These are phyloP conservation scores for Cordyceps pruinosa DNA, from an alignment of 2,329 filamentous ascomycete species.

Conservation along the genomic window DNA sequence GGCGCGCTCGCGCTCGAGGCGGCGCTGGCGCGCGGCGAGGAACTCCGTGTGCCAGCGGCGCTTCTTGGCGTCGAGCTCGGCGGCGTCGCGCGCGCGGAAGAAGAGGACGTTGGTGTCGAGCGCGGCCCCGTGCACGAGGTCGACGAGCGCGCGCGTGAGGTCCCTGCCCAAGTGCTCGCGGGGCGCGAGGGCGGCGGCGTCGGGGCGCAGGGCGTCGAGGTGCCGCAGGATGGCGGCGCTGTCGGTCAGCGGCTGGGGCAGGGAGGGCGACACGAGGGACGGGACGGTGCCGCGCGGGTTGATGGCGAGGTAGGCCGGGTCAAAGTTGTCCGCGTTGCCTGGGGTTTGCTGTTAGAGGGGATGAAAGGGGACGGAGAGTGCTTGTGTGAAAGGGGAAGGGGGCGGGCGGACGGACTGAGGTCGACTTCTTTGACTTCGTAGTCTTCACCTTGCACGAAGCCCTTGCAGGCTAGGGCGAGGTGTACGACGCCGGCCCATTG, in stretches of 20 bases:
- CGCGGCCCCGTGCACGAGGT: constrained; percentile 15
- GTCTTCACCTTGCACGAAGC: constrained; percentile 13
- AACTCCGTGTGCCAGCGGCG: constrained; percentile 6
- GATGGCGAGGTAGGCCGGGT: constrained; percentile 16
- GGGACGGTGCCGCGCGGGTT: constrained; percentile 18
- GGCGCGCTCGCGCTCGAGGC: constrained; percentile 14
- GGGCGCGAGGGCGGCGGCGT: constrained; percentile 4
- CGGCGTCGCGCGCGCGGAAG: constrained; percentile 11
- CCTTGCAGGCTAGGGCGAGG: constrained; percentile 17
- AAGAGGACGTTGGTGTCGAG: constrained; percentile 16
- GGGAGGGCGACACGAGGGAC: constrained; percentile 13
- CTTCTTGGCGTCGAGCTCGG: constrained; percentile 13
- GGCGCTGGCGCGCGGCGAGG: constrained; percentile 12
- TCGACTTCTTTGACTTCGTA: constrained; percentile 15
- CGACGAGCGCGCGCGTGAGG: constrained; percentile 12
- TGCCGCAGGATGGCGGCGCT: constrained; percentile 16
- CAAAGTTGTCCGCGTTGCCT: constrained; percentile 16
- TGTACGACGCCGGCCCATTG: constrained; percentile 18
- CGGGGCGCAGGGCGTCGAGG: constrained; percentile 8
- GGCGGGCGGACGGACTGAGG: constrained; percentile 1
- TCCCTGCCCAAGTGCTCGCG: not conserved
- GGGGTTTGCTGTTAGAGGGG: not conserved
- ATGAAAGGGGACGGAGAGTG: no score
- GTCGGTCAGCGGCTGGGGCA: constrained; percentile 13
- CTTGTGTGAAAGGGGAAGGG: not conserved